Percentiles rank a stretch among this genome's conserved stretches.
These are phyloP conservation scores for Penicillium maclennaniae DNA, from an alignment of 495 filamentous ascomycete genomes.

Conservation along the genomic window DNA sequence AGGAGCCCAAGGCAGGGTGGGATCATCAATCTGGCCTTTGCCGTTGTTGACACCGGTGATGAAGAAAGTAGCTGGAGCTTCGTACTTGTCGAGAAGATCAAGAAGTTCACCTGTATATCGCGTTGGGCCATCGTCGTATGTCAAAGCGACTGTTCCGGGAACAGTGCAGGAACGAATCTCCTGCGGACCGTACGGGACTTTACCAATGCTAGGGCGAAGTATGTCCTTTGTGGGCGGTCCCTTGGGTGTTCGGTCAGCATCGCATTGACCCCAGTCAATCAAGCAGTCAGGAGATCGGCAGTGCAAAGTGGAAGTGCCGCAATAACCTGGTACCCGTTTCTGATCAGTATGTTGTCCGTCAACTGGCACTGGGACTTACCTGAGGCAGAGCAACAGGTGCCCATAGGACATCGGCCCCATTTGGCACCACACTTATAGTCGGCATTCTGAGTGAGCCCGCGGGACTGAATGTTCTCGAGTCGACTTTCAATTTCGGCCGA, in stretches of 20 bases:
- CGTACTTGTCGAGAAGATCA: constrained; percentile 61
- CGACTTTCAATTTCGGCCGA: background rate
- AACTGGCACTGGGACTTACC: constrained; percentile 40
- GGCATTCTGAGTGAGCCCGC: constrained; percentile 13
- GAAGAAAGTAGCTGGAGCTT: constrained; percentile 75
- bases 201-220: constrained; percentile 55
- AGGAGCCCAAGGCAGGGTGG: constrained; percentile 49
- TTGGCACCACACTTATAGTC: constrained; percentile 38
- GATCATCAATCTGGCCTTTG: constrained; percentile 67
- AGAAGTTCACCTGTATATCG: constrained; percentile 66
- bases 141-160: constrained; percentile 64
- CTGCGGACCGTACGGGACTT: constrained; percentile 54
- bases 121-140: constrained; percentile 76
- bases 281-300: constrained; percentile 69
- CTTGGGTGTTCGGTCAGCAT: constrained; percentile 60
- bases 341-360: constrained; percentile 9
- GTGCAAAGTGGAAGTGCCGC: constrained; percentile 57
- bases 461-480: constrained; percentile 8
- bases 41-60: constrained; percentile 70
- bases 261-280: constrained; percentile 64
- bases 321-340: constrained; percentile 39
- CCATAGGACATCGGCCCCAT: constrained; percentile 49
- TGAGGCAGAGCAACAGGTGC: constrained; percentile 61
- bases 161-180: constrained; percentile 65
- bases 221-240: constrained; percentile 59